Percentiles rank a stretch among this genome's conserved stretches.
These are phyloP conservation scores for Trametes elegans DNA, from an alignment of 768 basidiomycete genomes.

Conservation along the genomic window DNA sequence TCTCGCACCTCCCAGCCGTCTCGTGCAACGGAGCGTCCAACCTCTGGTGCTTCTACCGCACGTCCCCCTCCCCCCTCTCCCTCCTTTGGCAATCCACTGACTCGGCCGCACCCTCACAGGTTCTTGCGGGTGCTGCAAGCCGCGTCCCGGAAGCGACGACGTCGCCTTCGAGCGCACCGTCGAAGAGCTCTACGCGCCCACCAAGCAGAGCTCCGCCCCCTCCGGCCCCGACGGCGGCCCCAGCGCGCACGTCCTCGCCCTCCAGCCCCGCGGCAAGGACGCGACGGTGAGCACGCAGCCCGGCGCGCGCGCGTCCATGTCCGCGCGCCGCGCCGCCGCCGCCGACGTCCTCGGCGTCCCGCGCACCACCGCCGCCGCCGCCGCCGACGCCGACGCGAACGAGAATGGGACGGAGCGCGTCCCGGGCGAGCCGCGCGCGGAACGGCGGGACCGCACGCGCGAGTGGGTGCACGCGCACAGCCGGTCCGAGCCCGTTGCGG, in stretches of 20 bases:
- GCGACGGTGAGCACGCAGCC: slow-evolving; percentile 7
- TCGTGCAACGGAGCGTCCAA: slow-evolving; percentile 7
- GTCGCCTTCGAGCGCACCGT: slow-evolving; percentile 17
- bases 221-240: background rate
- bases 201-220: background rate
- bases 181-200: slow-evolving; percentile 14
- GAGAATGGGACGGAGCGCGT: background rate
- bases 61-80: background rate
- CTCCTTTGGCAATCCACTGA: background rate
- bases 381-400: background rate
- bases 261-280: slow-evolving; percentile 3
- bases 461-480: slow-evolving; percentile 18
- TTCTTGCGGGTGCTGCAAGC: slow-evolving; percentile 12
- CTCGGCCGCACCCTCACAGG: background rate
- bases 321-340: slow-evolving; percentile 4
- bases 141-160: slow-evolving; percentile 13
- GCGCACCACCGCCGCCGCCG: no score
- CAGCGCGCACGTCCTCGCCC: slow-evolving; percentile 13
- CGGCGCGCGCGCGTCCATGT: slow-evolving; percentile 8
- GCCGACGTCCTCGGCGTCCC: no score
- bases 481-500: slow-evolving; percentile 1
- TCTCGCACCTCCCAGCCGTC: background rate
- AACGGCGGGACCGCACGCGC: slow-evolving; percentile 13
- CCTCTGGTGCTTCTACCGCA: slow-evolving; percentile 4
- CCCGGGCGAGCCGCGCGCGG: slow-evolving; percentile 6